phyloP scores from a whole-genome alignment of 352 stramenopile genomes.

The Phytopythium sindhum region DNA sequence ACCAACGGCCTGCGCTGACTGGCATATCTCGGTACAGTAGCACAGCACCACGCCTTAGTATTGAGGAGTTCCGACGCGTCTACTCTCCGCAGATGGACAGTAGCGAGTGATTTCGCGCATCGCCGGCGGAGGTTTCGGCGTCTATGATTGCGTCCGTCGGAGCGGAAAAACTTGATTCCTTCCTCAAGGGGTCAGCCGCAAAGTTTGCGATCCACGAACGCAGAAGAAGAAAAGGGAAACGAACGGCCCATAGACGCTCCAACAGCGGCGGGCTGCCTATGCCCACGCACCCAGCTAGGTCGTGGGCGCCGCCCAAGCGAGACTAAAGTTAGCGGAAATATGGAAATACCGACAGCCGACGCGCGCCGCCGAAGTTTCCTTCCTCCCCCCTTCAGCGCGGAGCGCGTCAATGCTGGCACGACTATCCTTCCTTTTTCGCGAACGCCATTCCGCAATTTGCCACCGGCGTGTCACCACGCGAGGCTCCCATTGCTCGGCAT shows the following conservation, averaged over 20 bases:
- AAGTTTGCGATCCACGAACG: too few species aligned
- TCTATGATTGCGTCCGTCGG: too few species aligned
- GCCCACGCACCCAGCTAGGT: not conserved
- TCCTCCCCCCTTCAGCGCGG: too few species aligned
- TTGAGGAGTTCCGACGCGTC: too few species aligned
- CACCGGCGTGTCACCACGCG: conserved; percentile 3
- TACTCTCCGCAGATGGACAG: too few species aligned
- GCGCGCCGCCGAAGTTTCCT: not conserved
- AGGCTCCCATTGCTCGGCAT: not conserved
- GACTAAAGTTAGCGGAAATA: not conserved
- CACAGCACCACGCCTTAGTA: too few species aligned
- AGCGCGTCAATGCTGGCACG: not conserved
- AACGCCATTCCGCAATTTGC: conserved; percentile 1
- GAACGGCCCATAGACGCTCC: not conserved
- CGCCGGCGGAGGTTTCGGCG: too few species aligned
- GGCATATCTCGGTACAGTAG: too few species aligned
- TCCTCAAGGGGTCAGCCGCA: not conserved
- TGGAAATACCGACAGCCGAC: not conserved
- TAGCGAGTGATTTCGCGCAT: too few species aligned
- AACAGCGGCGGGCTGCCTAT: not conserved
- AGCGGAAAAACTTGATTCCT: too few species aligned
- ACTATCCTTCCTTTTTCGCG: not conserved
- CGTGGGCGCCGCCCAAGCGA: too few species aligned
- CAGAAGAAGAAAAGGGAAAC: not conserved
- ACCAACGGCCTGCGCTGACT: too few species aligned